Percentiles rank a stretch among this genome's conserved stretches.
Conservation (phyloP, 768 basidiomycete species). For the Russula lepida region DNA sequence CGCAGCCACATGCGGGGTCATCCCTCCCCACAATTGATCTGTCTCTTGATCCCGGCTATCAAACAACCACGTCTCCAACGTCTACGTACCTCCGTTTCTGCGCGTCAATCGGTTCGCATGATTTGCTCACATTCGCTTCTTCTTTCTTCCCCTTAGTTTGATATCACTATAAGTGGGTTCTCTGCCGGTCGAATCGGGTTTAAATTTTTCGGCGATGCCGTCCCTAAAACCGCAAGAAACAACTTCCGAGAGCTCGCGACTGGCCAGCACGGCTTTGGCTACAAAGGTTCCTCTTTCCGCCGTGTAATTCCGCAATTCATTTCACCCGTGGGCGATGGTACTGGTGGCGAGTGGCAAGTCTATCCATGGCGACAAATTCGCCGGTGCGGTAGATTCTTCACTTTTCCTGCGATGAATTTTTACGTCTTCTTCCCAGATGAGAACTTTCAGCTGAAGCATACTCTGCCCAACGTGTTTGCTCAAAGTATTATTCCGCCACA, state of each 20-base stretch:
- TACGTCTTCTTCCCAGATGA: slow-evolving; percentile 49
- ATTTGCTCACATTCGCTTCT: neutral
- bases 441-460: slow-evolving; percentile 71
- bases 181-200: neutral
- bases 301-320: slow-evolving; percentile 25
- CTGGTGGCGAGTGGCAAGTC: slow-evolving; percentile 79
- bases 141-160: neutral
- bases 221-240: neutral
- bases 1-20: too few species aligned
- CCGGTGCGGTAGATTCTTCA: slow-evolving; percentile 34
- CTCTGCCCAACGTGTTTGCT: too few species aligned
- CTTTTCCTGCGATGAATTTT: neutral
- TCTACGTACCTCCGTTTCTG: too few species aligned
- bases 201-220: neutral
- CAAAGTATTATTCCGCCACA: too few species aligned
- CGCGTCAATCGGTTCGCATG: too few species aligned
- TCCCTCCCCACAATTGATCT: too few species aligned
- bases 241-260: neutral
- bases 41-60: too few species aligned
- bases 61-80: too few species aligned
- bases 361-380: slow-evolving; percentile 64
- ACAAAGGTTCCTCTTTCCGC: neutral
- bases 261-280: neutral
- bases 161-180: neutral
- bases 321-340: slow-evolving; percentile 57